Evolutionary conservation across 1,284 basidiomycete genomes (phyloP).

Genomic region (Pseudomicrostroma phylloplanum): DNA sequence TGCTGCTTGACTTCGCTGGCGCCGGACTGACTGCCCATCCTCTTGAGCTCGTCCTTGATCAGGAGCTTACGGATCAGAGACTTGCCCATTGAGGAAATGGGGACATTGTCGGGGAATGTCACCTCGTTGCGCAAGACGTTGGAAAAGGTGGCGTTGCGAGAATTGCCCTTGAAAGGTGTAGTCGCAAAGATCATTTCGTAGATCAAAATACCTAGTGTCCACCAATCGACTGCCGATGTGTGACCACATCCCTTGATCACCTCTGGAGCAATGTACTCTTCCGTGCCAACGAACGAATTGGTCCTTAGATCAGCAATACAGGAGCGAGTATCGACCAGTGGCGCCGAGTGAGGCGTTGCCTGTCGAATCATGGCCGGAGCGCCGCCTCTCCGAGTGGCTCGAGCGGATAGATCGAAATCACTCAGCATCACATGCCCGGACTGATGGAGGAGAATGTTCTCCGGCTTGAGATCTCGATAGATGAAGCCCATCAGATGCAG

Average conservation of each 20-base stretch:
- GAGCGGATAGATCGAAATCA: conserved; percentile 97
- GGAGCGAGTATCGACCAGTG: conserved; percentile 88
- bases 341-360: conserved; percentile 80
- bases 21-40: conserved; percentile 83
- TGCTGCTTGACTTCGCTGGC: conserved; percentile 98
- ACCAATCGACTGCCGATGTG: conserved; percentile 98
- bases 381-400: conserved; percentile 68
- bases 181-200: conserved; percentile 99
- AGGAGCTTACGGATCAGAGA: conserved; percentile 79
- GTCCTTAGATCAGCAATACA: conserved; percentile 97
- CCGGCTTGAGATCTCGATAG: conserved; percentile 97
- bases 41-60: conserved; percentile 84
- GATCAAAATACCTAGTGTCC: conserved; percentile 95
- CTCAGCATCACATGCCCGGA: conserved; percentile 99
- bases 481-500: conserved; percentile 98
- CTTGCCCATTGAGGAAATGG: conserved; percentile 72
- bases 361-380: conserved; percentile 85
- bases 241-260: conserved; percentile 97
- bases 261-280: conserved; percentile 98
- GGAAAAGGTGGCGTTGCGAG: conserved; percentile 89
- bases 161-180: conserved; percentile 94
- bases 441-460: conserved; percentile 98
- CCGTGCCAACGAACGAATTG: conserved; percentile 97
- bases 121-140: conserved; percentile 87
- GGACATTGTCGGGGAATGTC: conserved; percentile 76